Base-by-base conservation (phyloP, 305 asterid genomes). In the Fraxinus latifolia region DNA sequence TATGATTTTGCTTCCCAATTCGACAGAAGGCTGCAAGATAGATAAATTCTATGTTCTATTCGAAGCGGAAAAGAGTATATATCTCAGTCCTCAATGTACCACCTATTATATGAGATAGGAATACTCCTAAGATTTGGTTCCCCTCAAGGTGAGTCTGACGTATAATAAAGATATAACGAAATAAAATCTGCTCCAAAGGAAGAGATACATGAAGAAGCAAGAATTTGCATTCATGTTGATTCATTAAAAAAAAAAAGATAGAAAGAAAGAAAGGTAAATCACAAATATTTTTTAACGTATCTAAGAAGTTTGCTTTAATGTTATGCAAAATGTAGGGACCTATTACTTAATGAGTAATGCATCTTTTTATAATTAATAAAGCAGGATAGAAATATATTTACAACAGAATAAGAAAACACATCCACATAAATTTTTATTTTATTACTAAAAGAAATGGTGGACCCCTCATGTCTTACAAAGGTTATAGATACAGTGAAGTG, bases 401-500 rank as follows among this genome's bases (percentile, higher is more conserved):
- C 39, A 15, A 70, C 21, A 31, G 31, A 70, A 15, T 70, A 14
- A 31, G n/a, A 25, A 25, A 21, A 32, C 74, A 70, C 14, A 32
- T 70, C 5, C 42, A 14, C 39, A 67, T 70, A 32, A 23, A 15
- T 31, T n/a, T 14, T 70, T 70, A 32, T 32, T 29, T 11, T 42
- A 11, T 44, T 70, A 70, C 5, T 32, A 70, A n/a, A 67, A 12
- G 7, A 65, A 23, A 27, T 23, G 74, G 74, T 12, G 0, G 19
- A 70, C 44, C 42, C 36, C 21, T 67, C 76, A 5, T n/a, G 21
- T 70, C 44, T 70, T 15, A 15, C 44, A 31, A 5, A 70, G 76
- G 76, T 76, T 36, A 80, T 72, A 55, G 79, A 82, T 17, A 80
- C 34, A 77, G 25, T 15, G 79, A 23, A 77, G 76, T 79, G 25